Evolutionary conservation across 345 rosid species (phyloP), one percentile per base, ranked within the genome.

Genomic region (Lagerstroemia speciosa): DNA sequence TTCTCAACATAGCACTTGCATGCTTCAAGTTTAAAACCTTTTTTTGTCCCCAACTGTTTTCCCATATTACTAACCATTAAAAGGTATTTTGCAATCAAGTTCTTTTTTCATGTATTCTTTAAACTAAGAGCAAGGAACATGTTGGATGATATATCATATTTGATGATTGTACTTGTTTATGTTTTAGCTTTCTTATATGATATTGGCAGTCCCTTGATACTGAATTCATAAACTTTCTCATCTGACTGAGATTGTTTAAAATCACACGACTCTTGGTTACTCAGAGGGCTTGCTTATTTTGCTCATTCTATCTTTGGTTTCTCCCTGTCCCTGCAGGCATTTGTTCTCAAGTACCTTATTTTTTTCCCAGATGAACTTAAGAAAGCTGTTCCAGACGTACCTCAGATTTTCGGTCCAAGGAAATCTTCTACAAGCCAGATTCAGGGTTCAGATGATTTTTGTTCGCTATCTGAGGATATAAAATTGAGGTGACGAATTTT

Each of bases 311-410:
- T 22, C 41, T 26, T 68, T 68, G 24, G n/a, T 71, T 64, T 65
- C 41, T 41, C 41, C 15, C n/a, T n/a, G n/a, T n/a, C n/a, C n/a
- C 31, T 65, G 74, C 85, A 95, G 99, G 99, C 98, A 69, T 95
- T 83, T 82, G 93, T 92, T 81, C 96, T 95, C 76, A 95, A 95
- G 78, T 73, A 90, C 82, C 89, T 95, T 74, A 83, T 90, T 81
- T 95, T 89, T 89, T 87, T 80, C 81, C 91, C 86, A 31, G 84
- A 83, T 77, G 96, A 86, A 73, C 45, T 83, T 65, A 82, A 73
- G 70, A 80, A 80, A 80, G 74, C 61, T 77, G 77, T 72, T 31
- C 68, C 78, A 17, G 79, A 75, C 41, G 37, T 67, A 69, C 61
- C 73, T 9, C 85, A 80, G 69, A 77, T 74, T 80, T 74, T 78